A percentile compares a stretch with the other conserved stretches of the same genome.
These are phyloP conservation scores for Prosopis cineraria DNA, from an alignment of 306 rosid genomes.

Conservation along the genomic window DNA sequence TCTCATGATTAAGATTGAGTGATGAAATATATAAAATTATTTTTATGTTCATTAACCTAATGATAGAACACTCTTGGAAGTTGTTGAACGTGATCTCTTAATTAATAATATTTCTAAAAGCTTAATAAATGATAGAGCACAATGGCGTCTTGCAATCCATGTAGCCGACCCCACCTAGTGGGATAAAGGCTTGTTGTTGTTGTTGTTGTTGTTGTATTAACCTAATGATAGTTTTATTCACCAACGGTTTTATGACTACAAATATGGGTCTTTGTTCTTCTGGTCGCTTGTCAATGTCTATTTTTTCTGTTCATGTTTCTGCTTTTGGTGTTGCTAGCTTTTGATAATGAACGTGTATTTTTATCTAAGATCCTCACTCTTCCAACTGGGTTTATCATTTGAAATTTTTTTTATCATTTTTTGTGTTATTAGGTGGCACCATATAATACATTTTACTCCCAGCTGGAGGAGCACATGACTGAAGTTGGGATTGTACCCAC, in stretches of 20 bases:
- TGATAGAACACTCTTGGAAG: too few relatives aligned
- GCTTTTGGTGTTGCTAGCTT: slow-evolving; percentile 23
- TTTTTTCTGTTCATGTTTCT: slow-evolving; percentile 8
- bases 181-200: too few relatives aligned
- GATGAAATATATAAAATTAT: slow-evolving; percentile 16
- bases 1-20: slow-evolving; percentile 12
- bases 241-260: background rate
- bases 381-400: slow-evolving; percentile 31
- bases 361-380: slow-evolving; percentile 9
- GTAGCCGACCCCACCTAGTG: too few relatives aligned
- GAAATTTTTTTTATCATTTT: slow-evolving; percentile 9
- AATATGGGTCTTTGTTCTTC: background rate
- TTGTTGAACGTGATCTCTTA: too few relatives aligned
- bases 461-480: slow-evolving; percentile 83
- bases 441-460: slow-evolving; percentile 86
- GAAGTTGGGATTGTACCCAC: slow-evolving; percentile 82
- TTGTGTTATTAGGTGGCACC: slow-evolving; percentile 81
- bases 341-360: slow-evolving; percentile 3
- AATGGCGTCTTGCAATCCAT: too few relatives aligned
- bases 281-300: background rate
- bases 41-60: background rate
- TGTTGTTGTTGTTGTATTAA: too few relatives aligned
- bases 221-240: background rate
- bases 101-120: too few relatives aligned
- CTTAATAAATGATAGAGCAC: too few relatives aligned